Base-by-base conservation (phyloP, 768 basidiomycete genomes). In the Rhodotorula taiwanensis region DNA sequence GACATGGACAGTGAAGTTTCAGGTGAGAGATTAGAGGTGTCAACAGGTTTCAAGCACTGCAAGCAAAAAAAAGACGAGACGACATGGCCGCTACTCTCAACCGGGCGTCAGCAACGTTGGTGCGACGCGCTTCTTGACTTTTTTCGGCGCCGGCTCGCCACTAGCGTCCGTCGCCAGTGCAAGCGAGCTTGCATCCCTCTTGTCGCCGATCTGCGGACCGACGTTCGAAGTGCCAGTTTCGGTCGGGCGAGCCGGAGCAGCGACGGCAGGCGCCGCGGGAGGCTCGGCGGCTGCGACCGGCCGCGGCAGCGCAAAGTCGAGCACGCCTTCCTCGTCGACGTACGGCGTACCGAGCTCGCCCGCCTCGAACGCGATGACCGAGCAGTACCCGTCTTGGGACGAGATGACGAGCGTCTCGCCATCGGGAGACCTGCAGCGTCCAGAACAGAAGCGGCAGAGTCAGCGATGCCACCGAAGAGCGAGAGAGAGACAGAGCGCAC, bases 381-480 rank as follows among this genome's bases (percentile, higher is more conserved):
- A 95, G 78, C 95, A 98, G 76, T 98, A 99, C 0, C 95, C 95
- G 74, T 99, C 95, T 31, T 91, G 84, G 1, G 91, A 89, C 2
- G 92, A 87, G 31, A 97, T 83, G 52, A 98, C 83, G 23, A 99
- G 81, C 45, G 88, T 84, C 75, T 95, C 90, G 6, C 95, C 95
- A 71, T 98, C 95, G 2, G 91, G 84, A 2, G 94, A 94, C 94
- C 94, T 98, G 72, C 36, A 41, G 27, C n/a, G n/a, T n/a, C n/a
- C n/a, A n/a, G n/a, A n/a, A n/a, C n/a, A n/a, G n/a, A n/a, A 50
- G 48, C 25, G 41, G 20, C 41, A 41, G 43, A 44, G 23, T 36
- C 9, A 39, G 21, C 25, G 43, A 25, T 18, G 18, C 8, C 13
- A 10, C 21, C 45, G n/a, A n/a, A 21, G 43, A 16, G 42, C 23